Percentiles rank a stretch among this genome's conserved stretches.
These are phyloP conservation scores for Colletotrichum horii DNA, from an alignment of 2,329 filamentous ascomycete species.

Conservation along the genomic window DNA sequence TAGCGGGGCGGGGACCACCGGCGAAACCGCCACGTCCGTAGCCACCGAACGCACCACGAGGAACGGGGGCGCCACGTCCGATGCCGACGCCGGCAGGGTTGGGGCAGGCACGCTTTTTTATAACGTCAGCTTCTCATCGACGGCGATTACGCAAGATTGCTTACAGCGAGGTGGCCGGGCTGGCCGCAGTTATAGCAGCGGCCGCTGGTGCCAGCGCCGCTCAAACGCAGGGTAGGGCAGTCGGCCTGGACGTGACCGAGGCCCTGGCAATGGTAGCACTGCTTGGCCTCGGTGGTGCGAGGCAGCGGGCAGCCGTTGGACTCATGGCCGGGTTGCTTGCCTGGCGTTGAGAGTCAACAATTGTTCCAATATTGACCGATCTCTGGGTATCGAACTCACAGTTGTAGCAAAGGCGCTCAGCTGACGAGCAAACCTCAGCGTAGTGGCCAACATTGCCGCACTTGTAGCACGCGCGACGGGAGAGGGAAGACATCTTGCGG, in stretches of 20 bases:
- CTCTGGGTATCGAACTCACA: slow-evolving; percentile 64
- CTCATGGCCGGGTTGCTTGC: slow-evolving; percentile 92
- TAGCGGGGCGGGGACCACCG: slow-evolving; percentile 71
- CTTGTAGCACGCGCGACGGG: slow-evolving; percentile 84
- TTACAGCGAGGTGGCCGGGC: slow-evolving; percentile 87
- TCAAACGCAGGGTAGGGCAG: slow-evolving; percentile 94
- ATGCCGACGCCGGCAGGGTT: slow-evolving; percentile 68
- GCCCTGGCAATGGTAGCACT: slow-evolving; percentile 99
- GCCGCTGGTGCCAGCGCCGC: slow-evolving; percentile 78
- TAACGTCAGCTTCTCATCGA: background rate
- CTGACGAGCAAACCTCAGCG: slow-evolving; percentile 93
- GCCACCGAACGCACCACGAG: slow-evolving; percentile 74
- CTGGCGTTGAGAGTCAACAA: slow-evolving; percentile 38
- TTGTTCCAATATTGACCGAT: background rate
- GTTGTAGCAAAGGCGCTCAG: slow-evolving; percentile 99
- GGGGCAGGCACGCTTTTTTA: slow-evolving; percentile 79
- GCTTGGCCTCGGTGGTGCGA: slow-evolving; percentile 97
- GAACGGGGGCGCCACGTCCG: slow-evolving; percentile 70
- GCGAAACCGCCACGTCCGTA: slow-evolving; percentile 77
- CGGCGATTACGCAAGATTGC: slow-evolving; percentile 34
- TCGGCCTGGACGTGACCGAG: slow-evolving; percentile 98
- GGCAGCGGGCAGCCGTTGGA: slow-evolving; percentile 97
- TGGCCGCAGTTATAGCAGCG: slow-evolving; percentile 98
- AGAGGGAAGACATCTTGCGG: slow-evolving; percentile 75
- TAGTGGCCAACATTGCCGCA: slow-evolving; percentile 84